phyloP scores from a whole-genome alignment of 164 flowering plant species.

The Tetrastigma voinierianum region DNA sequence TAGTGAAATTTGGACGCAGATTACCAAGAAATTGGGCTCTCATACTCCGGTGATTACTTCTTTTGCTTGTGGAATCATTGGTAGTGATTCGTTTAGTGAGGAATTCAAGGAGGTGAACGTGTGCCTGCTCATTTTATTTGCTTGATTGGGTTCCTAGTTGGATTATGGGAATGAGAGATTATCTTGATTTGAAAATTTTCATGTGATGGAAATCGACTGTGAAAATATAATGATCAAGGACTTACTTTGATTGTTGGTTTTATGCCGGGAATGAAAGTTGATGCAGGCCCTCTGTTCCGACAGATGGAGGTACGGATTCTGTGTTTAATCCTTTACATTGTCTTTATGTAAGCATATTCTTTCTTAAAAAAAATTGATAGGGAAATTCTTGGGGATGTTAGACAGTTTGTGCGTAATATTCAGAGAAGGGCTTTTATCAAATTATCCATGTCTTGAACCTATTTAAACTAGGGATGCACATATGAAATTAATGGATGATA shows the following conservation, averaged over 20 bases:
- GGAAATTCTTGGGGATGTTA: neutral
- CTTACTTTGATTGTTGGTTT: slow-evolving; percentile 57
- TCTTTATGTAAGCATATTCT: neutral
- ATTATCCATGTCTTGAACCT: too few relatives aligned
- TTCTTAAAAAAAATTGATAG: too few relatives aligned
- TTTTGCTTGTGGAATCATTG: slow-evolving; percentile 55
- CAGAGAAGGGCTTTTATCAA: too few relatives aligned
- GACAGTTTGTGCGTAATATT: neutral
- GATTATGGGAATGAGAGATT: neutral
- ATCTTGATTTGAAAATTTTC: neutral
- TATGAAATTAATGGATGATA: too few relatives aligned
- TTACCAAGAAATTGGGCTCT: slow-evolving; percentile 36
- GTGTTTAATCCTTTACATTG: neutral
- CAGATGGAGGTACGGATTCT: slow-evolving; percentile 21
- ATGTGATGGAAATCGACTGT: slow-evolving; percentile 35
- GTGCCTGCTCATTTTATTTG: too few relatives aligned
- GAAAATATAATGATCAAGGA: slow-evolving; percentile 24
- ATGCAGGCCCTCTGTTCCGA: slow-evolving; percentile 35
- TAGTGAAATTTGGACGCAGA: slow-evolving; percentile 26
- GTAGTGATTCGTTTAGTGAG: slow-evolving; percentile 43
- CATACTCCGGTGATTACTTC: slow-evolving; percentile 43
- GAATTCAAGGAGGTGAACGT: slow-evolving; percentile 52
- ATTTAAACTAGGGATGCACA: too few relatives aligned
- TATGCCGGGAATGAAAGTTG: slow-evolving; percentile 69
- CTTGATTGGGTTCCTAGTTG: too few relatives aligned